Conservation (phyloP, 2,329 filamentous ascomycete species). For the Cytospora paraplurivora region DNA sequence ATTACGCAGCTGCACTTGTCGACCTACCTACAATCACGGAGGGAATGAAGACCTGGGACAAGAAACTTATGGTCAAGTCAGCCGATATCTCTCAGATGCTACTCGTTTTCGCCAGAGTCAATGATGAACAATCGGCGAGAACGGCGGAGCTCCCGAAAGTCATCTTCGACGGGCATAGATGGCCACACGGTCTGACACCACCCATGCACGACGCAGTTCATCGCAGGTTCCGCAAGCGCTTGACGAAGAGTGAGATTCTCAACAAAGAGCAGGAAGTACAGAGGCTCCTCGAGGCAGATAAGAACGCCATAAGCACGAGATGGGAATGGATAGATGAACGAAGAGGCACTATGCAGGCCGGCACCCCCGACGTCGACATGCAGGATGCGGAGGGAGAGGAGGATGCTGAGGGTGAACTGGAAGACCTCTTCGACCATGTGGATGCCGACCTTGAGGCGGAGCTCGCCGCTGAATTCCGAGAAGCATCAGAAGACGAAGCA, state of each 20-base stretch:
- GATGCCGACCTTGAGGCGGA: conserved; percentile 42
- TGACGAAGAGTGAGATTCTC: conserved; percentile 76
- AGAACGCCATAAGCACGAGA: conserved; percentile 58
- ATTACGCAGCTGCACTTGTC: conserved; percentile 77
- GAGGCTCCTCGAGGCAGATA: conserved; percentile 70
- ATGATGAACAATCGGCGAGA: conserved; percentile 66
- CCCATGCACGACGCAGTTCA: conserved; percentile 85
- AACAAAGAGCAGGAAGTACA: conserved; percentile 81
- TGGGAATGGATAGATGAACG: conserved; percentile 67
- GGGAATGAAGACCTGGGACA: conserved; percentile 92
- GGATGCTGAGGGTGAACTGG: conserved; percentile 42
- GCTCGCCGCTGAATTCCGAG: conserved; percentile 29
- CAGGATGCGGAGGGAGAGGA: conserved; percentile 57
- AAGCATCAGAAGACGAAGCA: conserved; percentile 50
- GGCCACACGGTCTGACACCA: conserved; percentile 83
- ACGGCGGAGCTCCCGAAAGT: conserved; percentile 70
- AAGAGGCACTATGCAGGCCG: conserved; percentile 29
- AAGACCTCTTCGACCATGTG: conserved; percentile 33
- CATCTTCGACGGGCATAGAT: conserved; percentile 69
- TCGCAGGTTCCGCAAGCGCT: conserved; percentile 79
- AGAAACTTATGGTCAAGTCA: conserved; percentile 83
- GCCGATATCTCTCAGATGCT: conserved; percentile 90
- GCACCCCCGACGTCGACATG: conserved; percentile 37
- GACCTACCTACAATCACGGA: conserved; percentile 87
- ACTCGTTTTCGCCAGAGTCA: conserved; percentile 70